Percentiles rank a stretch among this genome's conserved stretches.
Conservation (phyloP, 371 early-diverging fungal genomes). For the Mortierella sp. region DNA sequence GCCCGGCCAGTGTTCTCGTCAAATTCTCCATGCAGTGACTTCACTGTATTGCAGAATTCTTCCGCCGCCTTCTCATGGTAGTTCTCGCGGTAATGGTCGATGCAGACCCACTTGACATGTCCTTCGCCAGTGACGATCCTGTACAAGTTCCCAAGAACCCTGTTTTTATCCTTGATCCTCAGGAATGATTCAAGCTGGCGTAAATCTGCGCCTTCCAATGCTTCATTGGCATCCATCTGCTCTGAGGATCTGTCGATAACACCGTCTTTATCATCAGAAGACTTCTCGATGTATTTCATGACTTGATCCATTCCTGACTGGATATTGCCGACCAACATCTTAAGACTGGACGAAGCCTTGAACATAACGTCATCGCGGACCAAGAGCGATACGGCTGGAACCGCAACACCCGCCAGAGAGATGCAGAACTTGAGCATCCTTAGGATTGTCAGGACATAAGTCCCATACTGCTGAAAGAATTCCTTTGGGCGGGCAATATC, state of each 20-base stretch:
- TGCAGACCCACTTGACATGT: conserved; percentile 29
- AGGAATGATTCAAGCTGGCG: conserved; percentile 11
- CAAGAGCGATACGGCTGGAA: conserved; percentile 3
- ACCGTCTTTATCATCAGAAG: too few species aligned
- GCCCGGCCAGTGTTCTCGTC: too few species aligned
- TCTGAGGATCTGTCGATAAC: too few species aligned
- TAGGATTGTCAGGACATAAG: conserved; percentile 10
- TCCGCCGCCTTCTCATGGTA: background rate
- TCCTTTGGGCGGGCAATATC: conserved; percentile 1
- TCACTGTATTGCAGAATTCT: too few species aligned
- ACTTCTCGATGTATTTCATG: too few species aligned
- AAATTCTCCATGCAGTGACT: background rate
- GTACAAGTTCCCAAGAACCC: conserved; percentile 18
- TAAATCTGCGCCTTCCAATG: too few species aligned
- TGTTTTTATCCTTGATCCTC: conserved; percentile 2
- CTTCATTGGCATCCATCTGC: too few species aligned
- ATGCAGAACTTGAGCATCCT: conserved; percentile 11
- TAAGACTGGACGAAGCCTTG: too few species aligned
- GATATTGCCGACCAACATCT: background rate
- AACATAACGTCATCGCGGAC: too few species aligned
- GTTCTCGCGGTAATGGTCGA: conserved; percentile 22
- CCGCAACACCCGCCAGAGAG: conserved; percentile 8
- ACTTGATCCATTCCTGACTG: background rate
- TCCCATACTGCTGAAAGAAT: conserved; percentile 14
- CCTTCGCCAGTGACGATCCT: conserved; percentile 9